A percentile compares a stretch with the other conserved stretches of the same genome.
phyloP scores from a whole-genome alignment of 1,284 basidiomycete genomes.

The Calocybe gambosa region DNA sequence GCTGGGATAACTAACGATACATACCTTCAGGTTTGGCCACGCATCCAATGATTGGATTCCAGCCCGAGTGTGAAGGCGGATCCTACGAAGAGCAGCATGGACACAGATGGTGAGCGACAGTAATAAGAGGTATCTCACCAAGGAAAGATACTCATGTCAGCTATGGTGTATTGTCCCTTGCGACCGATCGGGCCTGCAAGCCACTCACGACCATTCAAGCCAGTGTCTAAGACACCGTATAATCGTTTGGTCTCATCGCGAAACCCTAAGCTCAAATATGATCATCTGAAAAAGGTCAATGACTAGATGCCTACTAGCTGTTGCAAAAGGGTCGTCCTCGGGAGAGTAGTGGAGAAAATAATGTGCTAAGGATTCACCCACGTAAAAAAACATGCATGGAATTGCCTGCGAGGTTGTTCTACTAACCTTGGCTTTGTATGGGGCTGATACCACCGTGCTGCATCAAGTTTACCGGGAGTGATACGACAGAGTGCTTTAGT shows the following conservation, averaged over 20 bases:
- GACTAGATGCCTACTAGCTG: constrained; percentile 35
- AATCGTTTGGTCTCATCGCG: constrained; percentile 72
- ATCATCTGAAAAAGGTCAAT: neutral
- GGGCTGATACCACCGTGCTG: constrained; percentile 69
- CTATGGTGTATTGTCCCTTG: constrained; percentile 51
- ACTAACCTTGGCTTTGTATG: constrained; percentile 63
- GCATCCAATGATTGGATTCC: constrained; percentile 49
- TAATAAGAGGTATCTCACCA: constrained; percentile 33
- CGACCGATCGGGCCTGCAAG: constrained; percentile 60
- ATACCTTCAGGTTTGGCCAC: constrained; percentile 52
- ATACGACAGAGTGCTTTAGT: neutral
- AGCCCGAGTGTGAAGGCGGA: constrained; percentile 37
- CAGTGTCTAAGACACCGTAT: constrained; percentile 70
- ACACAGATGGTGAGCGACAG: neutral
- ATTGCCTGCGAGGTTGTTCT: neutral
- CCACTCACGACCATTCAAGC: constrained; percentile 57
- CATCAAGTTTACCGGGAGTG: constrained; percentile 1
- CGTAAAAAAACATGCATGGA: neutral
- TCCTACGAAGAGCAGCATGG: constrained; percentile 30
- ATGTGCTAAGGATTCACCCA: constrained; percentile 29
- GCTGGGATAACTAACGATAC: constrained; percentile 1
- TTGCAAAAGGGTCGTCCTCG: constrained; percentile 61
- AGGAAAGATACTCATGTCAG: constrained; percentile 53
- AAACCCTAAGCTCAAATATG: constrained; percentile 42
- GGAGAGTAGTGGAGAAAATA: constrained; percentile 53